phyloP scores from a whole-genome alignment of 805 yeast genomes.

The Candida ortonii region DNA sequence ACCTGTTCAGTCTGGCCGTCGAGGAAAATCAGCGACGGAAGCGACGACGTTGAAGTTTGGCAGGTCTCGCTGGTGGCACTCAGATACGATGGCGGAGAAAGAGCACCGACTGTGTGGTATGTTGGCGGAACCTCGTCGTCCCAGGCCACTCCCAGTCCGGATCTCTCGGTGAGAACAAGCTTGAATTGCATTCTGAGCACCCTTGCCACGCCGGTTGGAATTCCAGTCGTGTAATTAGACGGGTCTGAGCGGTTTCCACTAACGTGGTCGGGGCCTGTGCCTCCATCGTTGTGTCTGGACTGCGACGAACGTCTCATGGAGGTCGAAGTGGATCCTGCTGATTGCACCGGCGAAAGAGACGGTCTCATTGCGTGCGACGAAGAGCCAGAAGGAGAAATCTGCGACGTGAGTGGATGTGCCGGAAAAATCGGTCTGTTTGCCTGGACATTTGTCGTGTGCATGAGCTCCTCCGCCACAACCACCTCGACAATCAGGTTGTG shows the following conservation, averaged over 20 bases:
- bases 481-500: constrained; percentile 83
- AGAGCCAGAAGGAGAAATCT: constrained; percentile 3
- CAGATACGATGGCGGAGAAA: constrained; percentile 83
- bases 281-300: constrained; percentile 23
- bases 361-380: constrained; percentile 11
- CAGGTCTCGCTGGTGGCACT: constrained; percentile 24
- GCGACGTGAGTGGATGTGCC: constrained; percentile 16
- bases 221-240: constrained; percentile 44
- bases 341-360: constrained; percentile 9
- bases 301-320: constrained; percentile 6
- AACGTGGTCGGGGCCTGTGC: constrained; percentile 32
- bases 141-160: constrained; percentile 97
- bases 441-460: constrained; percentile 36
- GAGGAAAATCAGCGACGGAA: constrained; percentile 26
- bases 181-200: constrained; percentile 93
- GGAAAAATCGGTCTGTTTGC: constrained; percentile 18
- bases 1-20: constrained; percentile 14
- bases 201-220: constrained; percentile 93
- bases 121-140: constrained; percentile 99
- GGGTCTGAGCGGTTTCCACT: constrained; percentile 30
- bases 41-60: constrained; percentile 18
- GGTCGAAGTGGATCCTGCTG: background rate
- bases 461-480: constrained; percentile 88
- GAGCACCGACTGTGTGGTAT: constrained; percentile 76
- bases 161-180: constrained; percentile 76